Evolutionary conservation across 768 basidiomycete genomes (phyloP), one percentile per base, ranked within the genome.

Genomic region (Fomitopsis pulvina): DNA sequence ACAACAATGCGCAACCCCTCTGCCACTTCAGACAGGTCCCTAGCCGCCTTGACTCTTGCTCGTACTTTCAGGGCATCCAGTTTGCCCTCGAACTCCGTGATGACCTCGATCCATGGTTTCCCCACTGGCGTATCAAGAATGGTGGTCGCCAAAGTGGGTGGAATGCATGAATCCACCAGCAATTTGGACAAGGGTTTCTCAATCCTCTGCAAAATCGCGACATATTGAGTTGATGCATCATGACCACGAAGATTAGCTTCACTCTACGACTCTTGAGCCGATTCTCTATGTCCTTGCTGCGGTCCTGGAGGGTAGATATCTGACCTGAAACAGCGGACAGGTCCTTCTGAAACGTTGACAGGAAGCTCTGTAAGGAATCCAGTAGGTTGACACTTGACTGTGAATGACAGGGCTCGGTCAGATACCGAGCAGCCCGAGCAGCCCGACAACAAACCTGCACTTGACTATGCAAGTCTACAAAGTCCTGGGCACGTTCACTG

Each of bases 271-370:
- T 88, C 63, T 84, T 87, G 50, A 98, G 75, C 51, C 85, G 79
- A 52, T 78, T 80, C 55, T 98, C 96, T 16, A 98, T 96, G 37
- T 87, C 87, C 56, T 88, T 87, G 63, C 92, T 94, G 28, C 91
- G 77, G 55, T 81, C 79, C 61, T 98, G 96, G 21, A 99, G 74
- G 54, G 97, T 92, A 1, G 91, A 87, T 64, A 99, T 95, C 64
- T 99, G 94, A 2, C 92, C 90, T 2, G 96, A 97, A 9, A 98
- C 96, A 1, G 86, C 85, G 4, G 92, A 88, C 20, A 99, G 75
- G 66, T 99, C 95, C 58, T 77, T 86, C 67, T 97, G 95, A 61
- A 99, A 99, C 0, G 90, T 96, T 2, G 92, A 92, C 10, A 99
- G 76, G 66, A 98, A 98, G 1, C 82, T 76, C 57, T 96, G 86